Conservation (phyloP, 257 asterid genomes). For the Misopates orontium region DNA sequence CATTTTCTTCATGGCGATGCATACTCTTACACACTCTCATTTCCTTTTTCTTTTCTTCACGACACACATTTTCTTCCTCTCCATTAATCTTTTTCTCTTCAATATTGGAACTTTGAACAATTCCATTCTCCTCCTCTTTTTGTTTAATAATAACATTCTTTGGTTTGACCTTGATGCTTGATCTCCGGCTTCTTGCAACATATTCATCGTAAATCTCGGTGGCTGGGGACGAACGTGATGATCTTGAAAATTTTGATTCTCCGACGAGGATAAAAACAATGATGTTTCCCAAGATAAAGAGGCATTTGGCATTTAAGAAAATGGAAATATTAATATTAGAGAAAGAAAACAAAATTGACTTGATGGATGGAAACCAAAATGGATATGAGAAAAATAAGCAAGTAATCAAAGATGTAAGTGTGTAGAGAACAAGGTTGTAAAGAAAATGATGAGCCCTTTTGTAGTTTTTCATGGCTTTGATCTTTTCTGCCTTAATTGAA, state of each 20-base stretch:
- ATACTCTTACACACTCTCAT: slow-evolving; percentile 27
- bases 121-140: neutral
- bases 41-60: slow-evolving; percentile 15
- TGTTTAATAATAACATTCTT: neutral
- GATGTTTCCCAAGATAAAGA: slow-evolving; percentile 42
- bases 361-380: slow-evolving; percentile 37
- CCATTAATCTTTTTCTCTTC: slow-evolving; percentile 9
- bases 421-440: slow-evolving; percentile 48
- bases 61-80: neutral
- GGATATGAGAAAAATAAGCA: slow-evolving; percentile 43
- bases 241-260: slow-evolving; percentile 30
- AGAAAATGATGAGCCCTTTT: slow-evolving; percentile 40
- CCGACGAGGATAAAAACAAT: slow-evolving; percentile 38
- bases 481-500: slow-evolving; percentile 37
- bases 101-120: neutral
- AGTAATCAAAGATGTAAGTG: slow-evolving; percentile 51
- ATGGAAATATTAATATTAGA: neutral
- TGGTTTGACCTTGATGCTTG: neutral
- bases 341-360: slow-evolving; percentile 16
- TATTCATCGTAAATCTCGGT: slow-evolving; percentile 43
- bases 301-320: slow-evolving; percentile 34
- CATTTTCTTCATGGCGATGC: slow-evolving; percentile 23
- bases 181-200: slow-evolving; percentile 34
- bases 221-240: slow-evolving; percentile 24
- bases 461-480: slow-evolving; percentile 42